Evolutionary conservation across 2,329 filamentous ascomycete genomes (phyloP), one percentile per base, ranked within the genome.

Genomic region (Fusarium nanum): DNA sequence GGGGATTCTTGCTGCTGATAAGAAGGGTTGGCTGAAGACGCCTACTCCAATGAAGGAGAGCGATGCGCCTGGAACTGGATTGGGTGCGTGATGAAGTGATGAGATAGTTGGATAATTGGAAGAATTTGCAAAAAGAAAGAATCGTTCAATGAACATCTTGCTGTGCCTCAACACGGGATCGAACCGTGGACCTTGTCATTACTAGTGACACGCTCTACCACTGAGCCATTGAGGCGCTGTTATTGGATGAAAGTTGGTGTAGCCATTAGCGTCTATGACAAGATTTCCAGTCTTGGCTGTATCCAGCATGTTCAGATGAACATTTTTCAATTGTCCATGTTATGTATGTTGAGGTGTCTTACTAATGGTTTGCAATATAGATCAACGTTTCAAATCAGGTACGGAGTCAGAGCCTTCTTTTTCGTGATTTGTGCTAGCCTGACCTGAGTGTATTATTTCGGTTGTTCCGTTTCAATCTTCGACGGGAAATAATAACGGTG

Each of bases 161-260:
- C 4, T 6, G 0, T 64, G 60, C 60, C 60, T 47, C 60, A 61
- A 48, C 52, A 62, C 45, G 60, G 59, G 60, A 64, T 64, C 59
- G 59, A 64, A 64, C 60, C 60, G 45, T 56, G 60, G 59, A 64
- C 60, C 60, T 64, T 64, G 60, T 64, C 61, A 64, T 64, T 64
- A 64, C 61, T 64, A 64, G 60, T 64, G 61, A 64, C 60, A 64
- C 61, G 61, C 50, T 64, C 53, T 64, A 64, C 61, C 61, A 64
- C 61, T 64, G 61, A 64, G 59, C 59, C 61, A 64, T 49, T 61
- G 22, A 46, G 61, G 61, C 61, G 40, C 37, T 34, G 4, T 64
- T 30, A 64, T 41, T 64, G 49, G 59, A 28, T 64, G 25, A 58
- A 2, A 28, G 5, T 1, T 0, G 2, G 1, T 5, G 0, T 1